These are phyloP conservation scores for Albifimbria verrucaria DNA, from an alignment of 2,329 filamentous ascomycete species.

Conservation along the genomic window DNA sequence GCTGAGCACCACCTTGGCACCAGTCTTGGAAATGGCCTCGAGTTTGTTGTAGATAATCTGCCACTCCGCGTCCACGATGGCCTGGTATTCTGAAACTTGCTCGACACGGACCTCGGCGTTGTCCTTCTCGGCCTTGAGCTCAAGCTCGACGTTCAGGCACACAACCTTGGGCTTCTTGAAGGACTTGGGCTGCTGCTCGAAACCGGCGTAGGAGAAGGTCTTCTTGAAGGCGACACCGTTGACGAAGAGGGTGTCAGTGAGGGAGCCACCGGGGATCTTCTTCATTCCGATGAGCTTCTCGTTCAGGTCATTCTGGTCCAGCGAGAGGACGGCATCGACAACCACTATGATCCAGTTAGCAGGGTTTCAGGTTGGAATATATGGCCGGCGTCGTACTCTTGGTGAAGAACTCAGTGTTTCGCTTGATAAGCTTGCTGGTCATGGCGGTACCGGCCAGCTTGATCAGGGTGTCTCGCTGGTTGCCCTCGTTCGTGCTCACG, in stretches of 20 bases:
- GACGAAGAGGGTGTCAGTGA: slow-evolving; percentile 94
- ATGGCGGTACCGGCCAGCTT: slow-evolving; percentile 95
- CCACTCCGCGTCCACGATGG: slow-evolving; percentile 98
- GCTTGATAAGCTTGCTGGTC: slow-evolving; percentile 99
- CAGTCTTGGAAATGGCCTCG: slow-evolving; percentile 88
- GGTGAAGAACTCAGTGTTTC: slow-evolving; percentile 95
- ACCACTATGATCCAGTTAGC: slow-evolving; percentile 65
- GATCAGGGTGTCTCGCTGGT: slow-evolving; percentile 79
- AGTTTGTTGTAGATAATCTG: slow-evolving; percentile 99
- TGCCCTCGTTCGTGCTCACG: slow-evolving; percentile 76
- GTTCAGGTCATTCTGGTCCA: slow-evolving; percentile 96
- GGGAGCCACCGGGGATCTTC: slow-evolving; percentile 93
- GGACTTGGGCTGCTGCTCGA: slow-evolving; percentile 97
- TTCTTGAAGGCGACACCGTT: slow-evolving; percentile 99
- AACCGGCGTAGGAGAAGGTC: slow-evolving; percentile 98
- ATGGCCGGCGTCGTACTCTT: slow-evolving; percentile 63
- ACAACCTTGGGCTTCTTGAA: slow-evolving; percentile 96
- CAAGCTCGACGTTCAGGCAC: slow-evolving; percentile 94
- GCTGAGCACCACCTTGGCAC: slow-evolving; percentile 94
- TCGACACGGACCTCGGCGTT: slow-evolving; percentile 98
- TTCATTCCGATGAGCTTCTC: slow-evolving; percentile 98
- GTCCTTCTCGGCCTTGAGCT: slow-evolving; percentile 98
- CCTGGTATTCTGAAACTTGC: slow-evolving; percentile 98
- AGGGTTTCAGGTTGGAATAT: slow-evolving; percentile 1
- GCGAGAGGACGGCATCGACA: slow-evolving; percentile 89